phyloP scores from a whole-genome alignment of 176 grass and related monocot species.

The Aechmea fasciata region DNA sequence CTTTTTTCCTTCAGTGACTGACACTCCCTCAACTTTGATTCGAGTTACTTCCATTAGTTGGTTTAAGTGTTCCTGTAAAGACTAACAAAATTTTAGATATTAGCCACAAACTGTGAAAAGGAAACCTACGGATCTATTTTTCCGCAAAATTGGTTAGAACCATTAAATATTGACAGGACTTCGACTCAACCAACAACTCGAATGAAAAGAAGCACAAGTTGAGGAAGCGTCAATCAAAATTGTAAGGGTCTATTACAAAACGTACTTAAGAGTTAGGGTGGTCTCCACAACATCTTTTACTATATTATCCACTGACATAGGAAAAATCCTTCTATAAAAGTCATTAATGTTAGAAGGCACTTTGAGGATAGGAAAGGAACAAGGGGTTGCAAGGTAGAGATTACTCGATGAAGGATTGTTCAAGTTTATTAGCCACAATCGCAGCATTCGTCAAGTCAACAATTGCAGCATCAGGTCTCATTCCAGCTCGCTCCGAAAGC shows the following conservation, averaged over 20 bases:
- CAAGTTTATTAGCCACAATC: constrained; percentile 77
- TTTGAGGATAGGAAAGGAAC: neutral
- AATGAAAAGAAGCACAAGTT: neutral
- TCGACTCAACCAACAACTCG: neutral
- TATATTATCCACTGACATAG: neutral
- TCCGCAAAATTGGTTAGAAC: too few species aligned
- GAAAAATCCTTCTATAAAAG: neutral
- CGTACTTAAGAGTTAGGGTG: neutral
- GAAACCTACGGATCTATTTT: too few species aligned
- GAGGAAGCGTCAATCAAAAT: neutral
- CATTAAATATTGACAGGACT: too few species aligned
- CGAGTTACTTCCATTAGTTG: too few species aligned
- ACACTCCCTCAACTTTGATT: too few species aligned
- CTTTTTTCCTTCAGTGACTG: too few species aligned
- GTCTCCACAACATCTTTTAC: neutral
- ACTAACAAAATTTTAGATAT: too few species aligned
- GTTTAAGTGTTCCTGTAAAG: too few species aligned
- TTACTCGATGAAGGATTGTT: constrained; percentile 94
- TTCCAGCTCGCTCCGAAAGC: constrained; percentile 73
- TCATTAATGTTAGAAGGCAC: neutral
- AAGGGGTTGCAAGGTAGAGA: constrained; percentile 2
- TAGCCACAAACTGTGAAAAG: too few species aligned
- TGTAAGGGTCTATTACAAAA: too few species aligned
- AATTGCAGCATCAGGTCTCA: constrained; percentile 77
- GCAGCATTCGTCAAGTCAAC: constrained; percentile 76